phyloP scores from a whole-genome alignment of 164 flowering plant genomes.

The Annona squamosa region DNA sequence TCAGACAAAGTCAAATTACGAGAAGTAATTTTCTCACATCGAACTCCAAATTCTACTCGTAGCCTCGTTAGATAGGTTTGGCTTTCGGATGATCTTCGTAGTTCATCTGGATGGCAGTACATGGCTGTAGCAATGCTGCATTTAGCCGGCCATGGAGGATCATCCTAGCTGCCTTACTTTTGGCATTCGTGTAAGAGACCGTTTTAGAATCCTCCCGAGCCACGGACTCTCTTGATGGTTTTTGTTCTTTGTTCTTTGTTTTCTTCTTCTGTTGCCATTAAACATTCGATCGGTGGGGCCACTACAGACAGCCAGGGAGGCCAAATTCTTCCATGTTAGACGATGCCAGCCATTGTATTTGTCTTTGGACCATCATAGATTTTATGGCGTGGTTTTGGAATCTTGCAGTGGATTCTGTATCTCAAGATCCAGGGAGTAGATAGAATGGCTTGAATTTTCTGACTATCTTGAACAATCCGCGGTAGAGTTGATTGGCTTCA shows the following conservation, averaged over 20 bases:
- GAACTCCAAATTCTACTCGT: background rate
- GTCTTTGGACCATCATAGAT: no score
- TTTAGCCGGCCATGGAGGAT: background rate
- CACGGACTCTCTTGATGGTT: background rate
- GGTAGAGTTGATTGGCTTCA: no score
- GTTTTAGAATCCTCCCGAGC: no score
- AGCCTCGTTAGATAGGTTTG: background rate
- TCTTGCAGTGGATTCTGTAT: no score
- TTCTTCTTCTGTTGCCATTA: background rate
- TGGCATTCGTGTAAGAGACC: no score
- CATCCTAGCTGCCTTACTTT: background rate
- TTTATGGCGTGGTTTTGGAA: no score
- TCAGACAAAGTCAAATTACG: slow-evolving; percentile 79
- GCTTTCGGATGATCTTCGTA: background rate
- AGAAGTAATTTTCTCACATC: slow-evolving; percentile 41
- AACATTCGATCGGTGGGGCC: background rate
- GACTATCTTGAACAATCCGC: no score
- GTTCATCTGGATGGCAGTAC: background rate
- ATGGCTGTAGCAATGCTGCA: background rate
- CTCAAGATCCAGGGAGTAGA: no score
- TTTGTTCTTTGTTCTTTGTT: no score
- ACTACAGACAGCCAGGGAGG: background rate
- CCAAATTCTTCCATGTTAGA: background rate
- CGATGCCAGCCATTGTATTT: background rate
- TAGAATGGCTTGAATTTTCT: no score